Conservation (phyloP, 768 basidiomycete genomes). For the Baorangia bicolor region DNA sequence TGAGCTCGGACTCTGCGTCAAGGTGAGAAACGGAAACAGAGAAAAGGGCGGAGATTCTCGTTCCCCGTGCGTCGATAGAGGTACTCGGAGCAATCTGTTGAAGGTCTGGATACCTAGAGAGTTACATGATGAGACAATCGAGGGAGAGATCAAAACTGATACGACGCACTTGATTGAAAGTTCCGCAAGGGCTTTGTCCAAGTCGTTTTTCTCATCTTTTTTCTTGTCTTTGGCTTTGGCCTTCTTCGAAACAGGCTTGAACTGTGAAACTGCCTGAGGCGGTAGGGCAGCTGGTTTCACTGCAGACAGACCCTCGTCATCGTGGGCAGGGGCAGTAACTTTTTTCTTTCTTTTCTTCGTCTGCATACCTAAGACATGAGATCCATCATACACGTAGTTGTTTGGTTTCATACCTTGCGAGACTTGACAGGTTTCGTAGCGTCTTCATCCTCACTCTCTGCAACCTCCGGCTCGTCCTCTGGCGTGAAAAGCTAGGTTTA, state of each 20-base stretch:
- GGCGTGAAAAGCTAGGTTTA: conserved; percentile 42
- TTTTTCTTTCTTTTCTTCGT: conserved; percentile 45
- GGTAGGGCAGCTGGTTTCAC: conserved; percentile 5
- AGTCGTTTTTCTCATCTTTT: conserved; percentile 67
- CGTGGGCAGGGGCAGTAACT: neutral
- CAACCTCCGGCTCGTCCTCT: conserved; percentile 24
- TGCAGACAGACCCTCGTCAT: neutral
- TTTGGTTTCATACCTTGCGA: conserved; percentile 22
- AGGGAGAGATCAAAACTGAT: neutral
- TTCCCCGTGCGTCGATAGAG: conserved; percentile 27
- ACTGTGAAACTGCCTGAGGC: conserved; percentile 16
- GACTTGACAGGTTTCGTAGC: conserved; percentile 13
- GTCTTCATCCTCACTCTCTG: conserved; percentile 26
- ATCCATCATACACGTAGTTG: neutral
- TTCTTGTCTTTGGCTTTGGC: conserved; percentile 62
- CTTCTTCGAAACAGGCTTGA: conserved; percentile 56
- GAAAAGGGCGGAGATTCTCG: conserved; percentile 54
- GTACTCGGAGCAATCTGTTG: conserved; percentile 35
- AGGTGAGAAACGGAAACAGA: conserved; percentile 80
- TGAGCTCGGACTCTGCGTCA: conserved; percentile 87
- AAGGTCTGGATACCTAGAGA: conserved; percentile 51
- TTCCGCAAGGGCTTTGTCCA: conserved; percentile 83
- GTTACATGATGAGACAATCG: conserved; percentile 3
- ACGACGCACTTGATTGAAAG: conserved; percentile 67
- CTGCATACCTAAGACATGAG: conserved; percentile 17